These are phyloP conservation scores for Pelagomonas calceolata DNA, from an alignment of 108 stramenopile species.

Conservation along the genomic window DNA sequence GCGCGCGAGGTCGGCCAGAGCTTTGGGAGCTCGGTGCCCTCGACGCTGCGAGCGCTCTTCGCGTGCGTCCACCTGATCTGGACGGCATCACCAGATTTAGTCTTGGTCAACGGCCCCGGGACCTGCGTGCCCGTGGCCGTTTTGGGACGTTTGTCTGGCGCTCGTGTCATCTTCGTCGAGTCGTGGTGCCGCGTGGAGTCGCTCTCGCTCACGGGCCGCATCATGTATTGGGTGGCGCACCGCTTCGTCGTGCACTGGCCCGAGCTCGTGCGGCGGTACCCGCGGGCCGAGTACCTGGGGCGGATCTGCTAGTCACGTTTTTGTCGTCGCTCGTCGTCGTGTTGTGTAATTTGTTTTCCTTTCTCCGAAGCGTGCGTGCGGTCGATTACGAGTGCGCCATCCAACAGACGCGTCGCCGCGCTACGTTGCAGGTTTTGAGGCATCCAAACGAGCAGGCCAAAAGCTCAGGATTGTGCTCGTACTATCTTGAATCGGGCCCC, in stretches of 20 bases:
- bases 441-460: too few species aligned
- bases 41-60: conserved; percentile 17
- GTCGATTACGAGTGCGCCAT: too few species aligned
- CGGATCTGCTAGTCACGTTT: conserved; percentile 11
- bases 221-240: conserved; percentile 30
- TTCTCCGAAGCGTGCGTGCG: too few species aligned
- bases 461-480: too few species aligned
- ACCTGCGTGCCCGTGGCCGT: conserved; percentile 36
- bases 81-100: conserved; percentile 18
- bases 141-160: conserved; percentile 14
- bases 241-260: conserved; percentile 42
- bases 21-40: conserved; percentile 13
- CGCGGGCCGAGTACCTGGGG: conserved; percentile 33
- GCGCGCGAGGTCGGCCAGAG: conserved; percentile 40
- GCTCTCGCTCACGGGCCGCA: conserved; percentile 27
- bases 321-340: too few species aligned
- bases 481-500: too few species aligned
- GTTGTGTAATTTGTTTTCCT: too few species aligned
- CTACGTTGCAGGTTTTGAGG: too few species aligned
- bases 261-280: conserved; percentile 19
- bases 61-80: conserved; percentile 17
- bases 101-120: conserved; percentile 35
- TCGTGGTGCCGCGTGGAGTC: conserved; percentile 38
- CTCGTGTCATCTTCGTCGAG: conserved; percentile 32
- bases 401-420: too few species aligned